Percentiles rank a stretch among this genome's conserved stretches.
Evolutionary conservation across 495 filamentous ascomycete genomes (phyloP).

Genomic region (Daldinia decipiens): DNA sequence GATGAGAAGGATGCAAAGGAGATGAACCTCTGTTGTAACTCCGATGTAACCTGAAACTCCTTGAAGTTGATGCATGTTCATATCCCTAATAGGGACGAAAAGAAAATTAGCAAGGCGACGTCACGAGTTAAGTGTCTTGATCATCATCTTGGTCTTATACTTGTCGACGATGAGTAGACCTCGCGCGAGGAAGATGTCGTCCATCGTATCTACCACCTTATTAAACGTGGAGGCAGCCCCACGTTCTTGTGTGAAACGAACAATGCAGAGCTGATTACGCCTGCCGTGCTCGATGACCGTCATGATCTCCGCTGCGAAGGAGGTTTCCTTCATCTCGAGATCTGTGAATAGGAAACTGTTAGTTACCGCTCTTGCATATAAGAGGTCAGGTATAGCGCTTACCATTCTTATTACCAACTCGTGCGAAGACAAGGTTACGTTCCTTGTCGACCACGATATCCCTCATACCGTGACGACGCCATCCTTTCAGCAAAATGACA

Average conservation of each 20-base stretch:
- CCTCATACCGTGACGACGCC: constrained; percentile 81
- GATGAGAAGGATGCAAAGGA: constrained; percentile 1
- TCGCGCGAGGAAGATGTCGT: constrained; percentile 65
- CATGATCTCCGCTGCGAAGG: constrained; percentile 84
- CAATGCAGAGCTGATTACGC: constrained; percentile 73
- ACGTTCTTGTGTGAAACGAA: constrained; percentile 84
- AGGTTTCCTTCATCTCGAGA: constrained; percentile 78
- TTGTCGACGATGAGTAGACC: constrained; percentile 76
- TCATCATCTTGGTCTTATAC: constrained; percentile 73
- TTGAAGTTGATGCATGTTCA: background rate
- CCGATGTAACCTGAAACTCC: background rate
- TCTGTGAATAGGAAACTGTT: constrained; percentile 56
- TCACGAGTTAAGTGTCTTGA: constrained; percentile 62
- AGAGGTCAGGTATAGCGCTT: constrained; percentile 51
- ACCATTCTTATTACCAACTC: constrained; percentile 81
- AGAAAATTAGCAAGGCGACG: background rate
- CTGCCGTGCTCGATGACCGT: constrained; percentile 83
- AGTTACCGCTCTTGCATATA: constrained; percentile 20
- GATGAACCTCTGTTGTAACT: background rate
- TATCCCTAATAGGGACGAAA: constrained; percentile 9
- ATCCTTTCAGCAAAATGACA: constrained; percentile 74
- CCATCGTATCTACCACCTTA: constrained; percentile 79
- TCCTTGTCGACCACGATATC: constrained; percentile 78
- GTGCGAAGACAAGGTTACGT: constrained; percentile 76
- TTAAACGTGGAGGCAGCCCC: constrained; percentile 88